Percentiles rank a stretch among this genome's conserved stretches.
These are phyloP conservation scores for Kodamaea hsintzibuensis DNA, from an alignment of 805 yeast species.

Conservation along the genomic window DNA sequence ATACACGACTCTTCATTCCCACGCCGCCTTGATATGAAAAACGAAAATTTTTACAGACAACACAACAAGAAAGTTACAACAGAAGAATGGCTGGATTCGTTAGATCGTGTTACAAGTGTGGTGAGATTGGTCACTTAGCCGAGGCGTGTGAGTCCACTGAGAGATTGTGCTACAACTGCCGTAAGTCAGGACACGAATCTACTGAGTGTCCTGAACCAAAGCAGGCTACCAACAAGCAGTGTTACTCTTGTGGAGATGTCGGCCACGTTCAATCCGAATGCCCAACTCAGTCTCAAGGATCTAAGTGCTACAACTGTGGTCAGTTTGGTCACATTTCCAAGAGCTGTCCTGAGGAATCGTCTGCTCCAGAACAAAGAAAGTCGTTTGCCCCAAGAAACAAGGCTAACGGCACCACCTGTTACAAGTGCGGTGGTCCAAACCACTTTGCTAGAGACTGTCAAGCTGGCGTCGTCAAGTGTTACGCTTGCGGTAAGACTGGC, in stretches of 20 bases:
- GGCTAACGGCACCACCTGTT: slow-evolving; percentile 59
- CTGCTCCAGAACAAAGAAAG: slow-evolving; percentile 21
- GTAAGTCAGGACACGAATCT: slow-evolving; percentile 86
- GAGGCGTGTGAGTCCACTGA: slow-evolving; percentile 83
- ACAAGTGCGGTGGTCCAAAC: slow-evolving; percentile 92
- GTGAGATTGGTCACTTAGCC: slow-evolving; percentile 88
- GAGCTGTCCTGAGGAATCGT: slow-evolving; percentile 50
- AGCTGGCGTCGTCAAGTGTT: slow-evolving; percentile 72
- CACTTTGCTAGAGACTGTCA: slow-evolving; percentile 92
- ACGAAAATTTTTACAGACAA: slow-evolving; percentile 8
- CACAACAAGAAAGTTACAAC: slow-evolving; percentile 7
- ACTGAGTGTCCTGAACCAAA: slow-evolving; percentile 87
- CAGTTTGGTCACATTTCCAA: slow-evolving; percentile 81
- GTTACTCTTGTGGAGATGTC: slow-evolving; percentile 89
- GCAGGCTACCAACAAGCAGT: slow-evolving; percentile 81
- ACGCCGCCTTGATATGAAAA: neutral
- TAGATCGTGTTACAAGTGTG: slow-evolving; percentile 90
- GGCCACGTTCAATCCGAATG: slow-evolving; percentile 92
- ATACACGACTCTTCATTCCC: neutral
- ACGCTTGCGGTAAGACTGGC: slow-evolving; percentile 88
- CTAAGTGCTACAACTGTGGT: slow-evolving; percentile 80
- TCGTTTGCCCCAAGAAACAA: slow-evolving; percentile 20
- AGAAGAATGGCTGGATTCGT: slow-evolving; percentile 46
- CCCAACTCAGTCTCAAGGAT: slow-evolving; percentile 60
- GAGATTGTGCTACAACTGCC: slow-evolving; percentile 91